Conservation (phyloP, 108 stramenopile species). For the Pseudonitzschia pungens region DNA sequence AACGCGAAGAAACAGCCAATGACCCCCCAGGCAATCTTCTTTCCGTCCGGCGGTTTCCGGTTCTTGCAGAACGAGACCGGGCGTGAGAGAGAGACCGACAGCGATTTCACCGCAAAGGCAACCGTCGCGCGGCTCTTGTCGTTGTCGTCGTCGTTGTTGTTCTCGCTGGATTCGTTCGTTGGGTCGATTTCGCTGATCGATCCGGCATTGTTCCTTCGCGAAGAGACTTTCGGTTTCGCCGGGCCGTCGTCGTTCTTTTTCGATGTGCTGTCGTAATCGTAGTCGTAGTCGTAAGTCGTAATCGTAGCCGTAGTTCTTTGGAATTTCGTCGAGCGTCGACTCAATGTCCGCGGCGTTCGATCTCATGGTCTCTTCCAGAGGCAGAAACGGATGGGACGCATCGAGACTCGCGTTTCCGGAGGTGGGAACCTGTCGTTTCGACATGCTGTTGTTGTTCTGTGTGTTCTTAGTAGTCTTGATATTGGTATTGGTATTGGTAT, state of each 20-base stretch:
- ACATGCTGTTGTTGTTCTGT: no score
- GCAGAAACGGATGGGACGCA: slow-evolving; percentile 23
- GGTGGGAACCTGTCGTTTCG: slow-evolving; percentile 6
- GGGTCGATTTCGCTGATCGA: no score
- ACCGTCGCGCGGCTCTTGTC: neutral
- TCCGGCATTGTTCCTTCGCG: no score
- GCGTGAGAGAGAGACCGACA: no score
- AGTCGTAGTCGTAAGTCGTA: no score
- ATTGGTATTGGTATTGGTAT: no score
- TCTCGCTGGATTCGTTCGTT: no score
- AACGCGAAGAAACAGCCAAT: slow-evolving; percentile 28
- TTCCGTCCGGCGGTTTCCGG: slow-evolving; percentile 3
- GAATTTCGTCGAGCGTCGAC: slow-evolving; percentile 1
- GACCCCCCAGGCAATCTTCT: slow-evolving; percentile 24
- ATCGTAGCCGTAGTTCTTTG: no score
- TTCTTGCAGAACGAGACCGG: slow-evolving; percentile 5
- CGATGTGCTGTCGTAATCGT: neutral
- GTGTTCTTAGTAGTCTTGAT: no score
- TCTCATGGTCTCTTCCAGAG: slow-evolving; percentile 31
- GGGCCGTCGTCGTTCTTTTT: slow-evolving; percentile 2
- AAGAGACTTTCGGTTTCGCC: no score
- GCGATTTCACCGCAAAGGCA: slow-evolving; percentile 11
- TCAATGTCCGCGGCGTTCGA: neutral
- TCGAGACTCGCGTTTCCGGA: slow-evolving; percentile 1
- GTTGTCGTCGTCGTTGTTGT: neutral